phyloP scores from a whole-genome alignment of 257 asterid species.

The Leonotis leonurus region DNA sequence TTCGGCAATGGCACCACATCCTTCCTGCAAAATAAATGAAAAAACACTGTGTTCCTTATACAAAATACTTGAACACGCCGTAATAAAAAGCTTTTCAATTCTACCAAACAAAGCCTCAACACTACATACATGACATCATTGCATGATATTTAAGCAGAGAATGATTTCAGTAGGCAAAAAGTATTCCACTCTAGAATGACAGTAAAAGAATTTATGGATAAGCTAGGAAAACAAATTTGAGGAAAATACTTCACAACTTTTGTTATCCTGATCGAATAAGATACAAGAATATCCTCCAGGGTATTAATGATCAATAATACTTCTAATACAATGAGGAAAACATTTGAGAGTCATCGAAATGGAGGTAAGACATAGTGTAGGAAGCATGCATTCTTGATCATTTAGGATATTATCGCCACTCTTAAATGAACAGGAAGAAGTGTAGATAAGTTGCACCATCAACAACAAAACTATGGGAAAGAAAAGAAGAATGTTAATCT shows the following conservation, averaged over 20 bases:
- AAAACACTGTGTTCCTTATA: slow-evolving; percentile 10
- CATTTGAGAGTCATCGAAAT: no score
- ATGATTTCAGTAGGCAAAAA: slow-evolving; percentile 7
- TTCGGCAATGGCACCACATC: slow-evolving; percentile 99
- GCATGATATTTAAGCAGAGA: neutral
- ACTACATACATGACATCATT: neutral
- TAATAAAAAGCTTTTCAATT: neutral
- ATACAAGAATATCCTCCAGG: no score
- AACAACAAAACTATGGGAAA: slow-evolving; percentile 15
- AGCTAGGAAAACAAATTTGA: neutral
- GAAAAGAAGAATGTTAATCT: slow-evolving; percentile 6
- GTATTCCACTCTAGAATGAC: neutral
- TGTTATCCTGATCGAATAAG: neutral
- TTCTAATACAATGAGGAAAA: no score
- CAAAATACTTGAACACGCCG: neutral
- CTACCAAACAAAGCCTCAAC: slow-evolving; percentile 6
- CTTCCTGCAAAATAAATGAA: slow-evolving; percentile 60
- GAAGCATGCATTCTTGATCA: no score
- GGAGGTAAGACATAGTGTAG: no score
- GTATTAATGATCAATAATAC: no score
- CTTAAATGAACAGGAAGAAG: no score
- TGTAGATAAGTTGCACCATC: neutral
- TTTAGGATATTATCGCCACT: no score
- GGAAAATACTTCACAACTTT: neutral
- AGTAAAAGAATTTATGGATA: neutral